phyloP scores from a whole-genome alignment of 164 flowering plant genomes.

The Magnolia kwangsiensis region DNA sequence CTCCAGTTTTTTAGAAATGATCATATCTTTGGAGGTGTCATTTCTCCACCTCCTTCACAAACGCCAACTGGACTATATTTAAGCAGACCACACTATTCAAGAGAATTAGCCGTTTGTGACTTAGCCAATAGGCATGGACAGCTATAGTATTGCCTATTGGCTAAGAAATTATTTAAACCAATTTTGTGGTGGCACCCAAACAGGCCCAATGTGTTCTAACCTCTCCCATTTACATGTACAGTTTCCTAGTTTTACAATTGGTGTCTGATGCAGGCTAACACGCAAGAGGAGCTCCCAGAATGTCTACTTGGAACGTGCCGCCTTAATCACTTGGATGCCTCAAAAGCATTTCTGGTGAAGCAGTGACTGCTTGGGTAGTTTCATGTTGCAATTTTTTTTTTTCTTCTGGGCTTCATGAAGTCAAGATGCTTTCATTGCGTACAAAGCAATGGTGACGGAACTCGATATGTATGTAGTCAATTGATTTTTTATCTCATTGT shows the following conservation, averaged over 20 bases:
- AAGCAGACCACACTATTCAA: too few species aligned
- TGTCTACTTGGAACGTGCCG: slow-evolving; percentile 81
- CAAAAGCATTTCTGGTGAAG: slow-evolving; percentile 46
- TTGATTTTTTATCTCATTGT: background rate
- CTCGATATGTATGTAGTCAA: background rate
- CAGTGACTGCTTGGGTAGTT: slow-evolving; percentile 13
- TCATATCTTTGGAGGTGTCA: too few species aligned
- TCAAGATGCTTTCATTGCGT: background rate
- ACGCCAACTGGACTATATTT: too few species aligned
- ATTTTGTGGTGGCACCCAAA: too few species aligned
- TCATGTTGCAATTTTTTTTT: too few species aligned
- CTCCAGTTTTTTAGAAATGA: too few species aligned
- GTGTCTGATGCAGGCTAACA: slow-evolving; percentile 54
- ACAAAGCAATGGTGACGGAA: background rate
- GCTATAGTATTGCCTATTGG: too few species aligned
- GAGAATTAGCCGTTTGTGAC: too few species aligned
- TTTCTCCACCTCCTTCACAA: too few species aligned
- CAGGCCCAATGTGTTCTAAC: background rate
- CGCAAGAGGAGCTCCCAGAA: slow-evolving; percentile 85
- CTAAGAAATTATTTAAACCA: too few species aligned
- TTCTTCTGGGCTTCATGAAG: background rate
- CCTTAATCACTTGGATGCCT: slow-evolving; percentile 63
- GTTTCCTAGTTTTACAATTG: background rate
- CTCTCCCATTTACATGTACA: background rate
- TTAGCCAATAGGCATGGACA: too few species aligned